These are phyloP conservation scores for Penicillium antarcticum DNA, from an alignment of 495 filamentous ascomycete species.

Conservation along the genomic window DNA sequence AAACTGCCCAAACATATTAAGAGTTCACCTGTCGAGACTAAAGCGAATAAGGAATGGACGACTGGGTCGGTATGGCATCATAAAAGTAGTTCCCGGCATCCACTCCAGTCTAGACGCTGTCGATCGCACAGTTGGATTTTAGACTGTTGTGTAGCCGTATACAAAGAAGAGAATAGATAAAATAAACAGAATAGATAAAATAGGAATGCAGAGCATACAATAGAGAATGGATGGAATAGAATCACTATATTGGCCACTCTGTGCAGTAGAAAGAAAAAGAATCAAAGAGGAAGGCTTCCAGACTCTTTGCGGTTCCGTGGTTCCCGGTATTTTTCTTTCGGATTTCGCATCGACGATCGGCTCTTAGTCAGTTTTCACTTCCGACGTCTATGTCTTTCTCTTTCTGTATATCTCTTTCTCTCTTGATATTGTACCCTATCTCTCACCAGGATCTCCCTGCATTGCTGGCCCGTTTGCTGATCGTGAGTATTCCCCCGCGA, in stretches of 20 bases:
- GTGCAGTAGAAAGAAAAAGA: no score
- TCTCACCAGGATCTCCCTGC: constrained; percentile 21
- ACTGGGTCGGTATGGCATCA: constrained; percentile 15
- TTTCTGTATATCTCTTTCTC: neutral
- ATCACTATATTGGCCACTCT: no score
- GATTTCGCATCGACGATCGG: no score
- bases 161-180: neutral
- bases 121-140: constrained; percentile 13
- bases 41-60: neutral
- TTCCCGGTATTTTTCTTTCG: no score
- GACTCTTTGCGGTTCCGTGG: no score
- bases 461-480: constrained; percentile 26
- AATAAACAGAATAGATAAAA: neutral
- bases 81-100: constrained; percentile 9
- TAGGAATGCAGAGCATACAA: neutral
- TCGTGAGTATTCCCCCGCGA: constrained; percentile 10
- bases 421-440: neutral
- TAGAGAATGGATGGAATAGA: no score
- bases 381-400: neutral
- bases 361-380: neutral
- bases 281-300: no score
- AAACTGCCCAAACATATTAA: neutral
- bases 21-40: neutral
- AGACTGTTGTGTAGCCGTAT: neutral
- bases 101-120: constrained; percentile 21